Conservation (phyloP, 1,284 basidiomycete species). For the Fomitopsis palustris region DNA sequence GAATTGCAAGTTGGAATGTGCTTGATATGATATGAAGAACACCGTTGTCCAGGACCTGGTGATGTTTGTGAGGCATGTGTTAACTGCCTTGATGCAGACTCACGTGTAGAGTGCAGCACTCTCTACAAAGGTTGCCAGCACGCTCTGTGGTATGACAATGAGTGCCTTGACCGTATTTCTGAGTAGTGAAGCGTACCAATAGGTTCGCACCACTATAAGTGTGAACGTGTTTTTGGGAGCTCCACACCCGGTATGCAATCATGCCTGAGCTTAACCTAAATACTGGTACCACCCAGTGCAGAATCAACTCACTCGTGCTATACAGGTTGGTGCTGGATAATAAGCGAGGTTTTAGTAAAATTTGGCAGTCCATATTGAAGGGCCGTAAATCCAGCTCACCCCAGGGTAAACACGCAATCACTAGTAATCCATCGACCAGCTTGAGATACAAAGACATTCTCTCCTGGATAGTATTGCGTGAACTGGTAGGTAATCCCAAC, state of each 20-base stretch:
- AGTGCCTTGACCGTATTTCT: background rate
- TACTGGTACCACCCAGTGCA: background rate
- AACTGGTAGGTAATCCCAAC: background rate
- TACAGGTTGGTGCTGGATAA: slow-evolving; percentile 5
- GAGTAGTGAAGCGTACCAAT: background rate
- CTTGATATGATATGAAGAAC: background rate
- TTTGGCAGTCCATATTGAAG: no score
- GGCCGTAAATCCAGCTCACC: no score
- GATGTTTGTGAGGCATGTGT: background rate
- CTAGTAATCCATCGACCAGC: slow-evolving; percentile 31
- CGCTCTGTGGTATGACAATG: background rate
- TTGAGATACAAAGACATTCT: slow-evolving; percentile 26
- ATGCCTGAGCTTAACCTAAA: background rate
- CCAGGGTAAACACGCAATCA: background rate
- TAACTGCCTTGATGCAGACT: background rate
- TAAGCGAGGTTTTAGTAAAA: no score
- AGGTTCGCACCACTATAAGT: background rate
- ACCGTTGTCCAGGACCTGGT: background rate
- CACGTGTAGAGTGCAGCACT: slow-evolving; percentile 3
- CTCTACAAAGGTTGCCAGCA: background rate
- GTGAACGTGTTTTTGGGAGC: background rate
- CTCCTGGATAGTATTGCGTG: background rate
- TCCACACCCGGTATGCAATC: slow-evolving; percentile 2
- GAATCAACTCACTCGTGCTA: background rate
- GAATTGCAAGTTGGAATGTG: background rate